Percentiles rank a stretch among this genome's conserved stretches.
These are phyloP conservation scores for Asterella californica DNA, from an alignment of 225 moss, liverwort and hornwort species.

Conservation along the genomic window DNA sequence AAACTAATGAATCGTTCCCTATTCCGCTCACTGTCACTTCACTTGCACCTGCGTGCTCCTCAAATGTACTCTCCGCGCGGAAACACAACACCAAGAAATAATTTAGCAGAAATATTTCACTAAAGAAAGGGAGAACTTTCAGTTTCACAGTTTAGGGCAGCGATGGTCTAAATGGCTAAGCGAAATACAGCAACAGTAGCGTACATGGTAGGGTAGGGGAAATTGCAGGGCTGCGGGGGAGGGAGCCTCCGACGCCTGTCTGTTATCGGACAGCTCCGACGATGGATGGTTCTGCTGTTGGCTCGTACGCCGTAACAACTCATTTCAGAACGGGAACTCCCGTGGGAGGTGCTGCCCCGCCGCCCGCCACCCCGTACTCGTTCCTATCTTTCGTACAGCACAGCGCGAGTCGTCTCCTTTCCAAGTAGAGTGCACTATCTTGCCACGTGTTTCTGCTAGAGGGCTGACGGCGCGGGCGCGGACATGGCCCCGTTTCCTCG, in stretches of 20 bases:
- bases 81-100: too few species aligned
- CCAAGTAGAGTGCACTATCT: not conserved
- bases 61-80: not conserved
- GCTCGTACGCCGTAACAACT: not conserved
- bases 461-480: not conserved
- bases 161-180: too few species aligned
- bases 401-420: not conserved
- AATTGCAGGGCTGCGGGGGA: not conserved
- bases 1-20: constrained; percentile 1
- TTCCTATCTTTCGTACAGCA: constrained; percentile 2
- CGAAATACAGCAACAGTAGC: too few species aligned
- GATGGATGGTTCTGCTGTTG: not conserved
- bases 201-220: not conserved
- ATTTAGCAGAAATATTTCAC: too few species aligned
- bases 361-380: not conserved
- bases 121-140: too few species aligned
- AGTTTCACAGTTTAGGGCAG: too few species aligned
- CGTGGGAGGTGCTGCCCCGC: not conserved
- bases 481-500: not conserved
- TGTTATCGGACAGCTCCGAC: not conserved
- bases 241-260: not conserved
- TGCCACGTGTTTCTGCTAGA: not conserved
- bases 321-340: not conserved
- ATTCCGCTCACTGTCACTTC: not conserved
- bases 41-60: not conserved